These are phyloP conservation scores for Didymella arachidicola DNA, from an alignment of 2,329 filamentous ascomycete species.

Conservation along the genomic window DNA sequence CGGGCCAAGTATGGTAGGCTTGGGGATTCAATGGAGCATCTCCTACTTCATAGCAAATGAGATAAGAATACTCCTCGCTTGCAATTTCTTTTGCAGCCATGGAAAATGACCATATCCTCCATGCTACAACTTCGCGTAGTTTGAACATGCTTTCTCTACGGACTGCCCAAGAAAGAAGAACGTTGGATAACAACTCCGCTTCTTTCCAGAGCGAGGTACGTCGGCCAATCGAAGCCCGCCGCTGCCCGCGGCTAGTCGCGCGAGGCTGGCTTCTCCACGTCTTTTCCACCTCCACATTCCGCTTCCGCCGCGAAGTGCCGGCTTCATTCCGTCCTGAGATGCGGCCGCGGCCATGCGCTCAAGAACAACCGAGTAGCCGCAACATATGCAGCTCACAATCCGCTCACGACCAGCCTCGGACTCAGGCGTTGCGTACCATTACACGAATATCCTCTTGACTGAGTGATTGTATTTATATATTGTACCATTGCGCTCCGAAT, in stretches of 20 bases:
- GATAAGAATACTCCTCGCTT: background rate
- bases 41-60: background rate
- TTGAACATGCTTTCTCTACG: background rate
- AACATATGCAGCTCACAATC: background rate
- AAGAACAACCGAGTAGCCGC: slow-evolving; percentile 22
- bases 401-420: slow-evolving; percentile 3
- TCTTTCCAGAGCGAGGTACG: slow-evolving; percentile 16
- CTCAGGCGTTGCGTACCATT: background rate
- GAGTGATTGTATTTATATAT: background rate
- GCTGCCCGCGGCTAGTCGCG: background rate
- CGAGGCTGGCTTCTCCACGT: slow-evolving; percentile 13
- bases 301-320: slow-evolving; percentile 6
- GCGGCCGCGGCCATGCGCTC: slow-evolving; percentile 21
- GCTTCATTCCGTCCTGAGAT: slow-evolving; percentile 8
- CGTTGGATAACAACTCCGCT: slow-evolving; percentile 5
- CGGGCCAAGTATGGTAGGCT: background rate
- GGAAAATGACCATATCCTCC: no score
- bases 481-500: background rate
- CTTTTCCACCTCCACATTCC: slow-evolving; percentile 15
- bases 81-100: background rate
- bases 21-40: background rate
- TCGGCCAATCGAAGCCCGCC: slow-evolving; percentile 6
- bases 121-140: no score
- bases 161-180: background rate
- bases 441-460: slow-evolving; percentile 2